phyloP scores from a whole-genome alignment of 2,329 filamentous ascomycete genomes.

The Gaeumannomyces sp. region DNA sequence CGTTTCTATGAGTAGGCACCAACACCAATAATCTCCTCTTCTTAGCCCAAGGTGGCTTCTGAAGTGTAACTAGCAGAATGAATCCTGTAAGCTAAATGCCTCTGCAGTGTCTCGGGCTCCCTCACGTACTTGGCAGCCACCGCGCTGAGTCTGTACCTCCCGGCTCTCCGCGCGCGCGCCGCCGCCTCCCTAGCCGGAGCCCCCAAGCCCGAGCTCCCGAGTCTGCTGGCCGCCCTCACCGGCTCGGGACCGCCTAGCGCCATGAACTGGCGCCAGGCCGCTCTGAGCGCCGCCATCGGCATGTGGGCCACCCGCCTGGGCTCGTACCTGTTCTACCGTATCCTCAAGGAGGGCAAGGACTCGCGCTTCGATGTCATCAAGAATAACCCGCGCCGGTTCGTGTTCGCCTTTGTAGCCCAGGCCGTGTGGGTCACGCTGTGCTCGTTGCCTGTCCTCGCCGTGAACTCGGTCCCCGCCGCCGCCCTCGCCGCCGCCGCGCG shows the following conservation, averaged over 20 bases:
- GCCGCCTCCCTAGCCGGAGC: constrained; percentile 34
- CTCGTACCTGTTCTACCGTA: constrained; percentile 56
- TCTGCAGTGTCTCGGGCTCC: constrained; percentile 46
- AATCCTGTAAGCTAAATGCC: neutral
- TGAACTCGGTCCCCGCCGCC: constrained; percentile 55
- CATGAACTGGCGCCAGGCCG: constrained; percentile 54
- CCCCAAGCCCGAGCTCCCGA: constrained; percentile 30
- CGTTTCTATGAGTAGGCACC: constrained; percentile 53
- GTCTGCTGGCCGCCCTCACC: constrained; percentile 37
- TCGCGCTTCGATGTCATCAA: constrained; percentile 38
- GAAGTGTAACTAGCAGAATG: neutral
- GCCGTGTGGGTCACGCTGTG: constrained; percentile 64
- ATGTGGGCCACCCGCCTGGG: constrained; percentile 60
- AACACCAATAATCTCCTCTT: neutral
- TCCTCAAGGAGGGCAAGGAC: constrained; percentile 54
- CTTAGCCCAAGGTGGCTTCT: neutral
- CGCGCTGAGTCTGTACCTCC: constrained; percentile 54
- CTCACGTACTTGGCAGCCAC: constrained; percentile 61
- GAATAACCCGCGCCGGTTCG: constrained; percentile 28
- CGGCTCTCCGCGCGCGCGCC: constrained; percentile 47
- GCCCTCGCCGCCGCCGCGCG: constrained; percentile 42
- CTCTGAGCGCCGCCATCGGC: constrained; percentile 31
- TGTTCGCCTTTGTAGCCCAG: constrained; percentile 42
- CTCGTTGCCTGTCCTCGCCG: constrained; percentile 55
- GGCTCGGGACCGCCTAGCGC: constrained; percentile 31